Evolutionary conservation across 768 basidiomycete species (phyloP), one percentile per base, ranked within the genome.

Genomic region (Trametes elegans): DNA sequence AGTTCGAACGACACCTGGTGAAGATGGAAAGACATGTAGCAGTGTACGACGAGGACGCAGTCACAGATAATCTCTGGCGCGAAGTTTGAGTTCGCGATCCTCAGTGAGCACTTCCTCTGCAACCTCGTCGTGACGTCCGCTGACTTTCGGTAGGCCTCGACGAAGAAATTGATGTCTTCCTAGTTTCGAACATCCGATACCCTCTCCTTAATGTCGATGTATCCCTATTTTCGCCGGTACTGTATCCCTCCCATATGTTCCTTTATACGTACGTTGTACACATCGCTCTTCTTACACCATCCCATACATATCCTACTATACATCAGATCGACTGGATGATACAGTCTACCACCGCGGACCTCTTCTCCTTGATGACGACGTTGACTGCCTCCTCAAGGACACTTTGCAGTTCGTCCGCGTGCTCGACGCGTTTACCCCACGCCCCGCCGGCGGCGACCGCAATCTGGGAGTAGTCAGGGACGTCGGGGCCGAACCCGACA

Each of bases 321-420:
- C 18, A 2, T 53, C 49, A 63, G 18, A 67, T 63, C 23, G 61
- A 61, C 53, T 62, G 45, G 5, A 68, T 54, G 24, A 82, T 69
- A 49, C 83, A 84, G 47, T 88, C 87, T 3, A 89, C 60, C 1
- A 88, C 80, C 0, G 85, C 87, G 64, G 84, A 85, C 26, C 85
- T 69, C 42, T 72, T 73, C 58, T 88, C 84, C 29, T 80, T 71
- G 16, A 79, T 36, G 0, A 89, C 86, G 5, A 82, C 72, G 7
- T 70, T 69, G 4, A 88, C 69, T 0, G 81, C 86, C 53, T 86
- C 81, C 21, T 61, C 53, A 49, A 71, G 77, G 56, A 62, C 70
- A 55, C 49, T 64, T 46, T 60, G 71, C 28, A 74, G n/a, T 46
- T 69, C 64, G 66, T 66, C 52, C 64, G 66, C 59, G 35, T 60